Evolutionary conservation across 1,284 basidiomycete genomes (phyloP), one percentile per base, ranked within the genome.

Genomic region (Peniophora sp.): DNA sequence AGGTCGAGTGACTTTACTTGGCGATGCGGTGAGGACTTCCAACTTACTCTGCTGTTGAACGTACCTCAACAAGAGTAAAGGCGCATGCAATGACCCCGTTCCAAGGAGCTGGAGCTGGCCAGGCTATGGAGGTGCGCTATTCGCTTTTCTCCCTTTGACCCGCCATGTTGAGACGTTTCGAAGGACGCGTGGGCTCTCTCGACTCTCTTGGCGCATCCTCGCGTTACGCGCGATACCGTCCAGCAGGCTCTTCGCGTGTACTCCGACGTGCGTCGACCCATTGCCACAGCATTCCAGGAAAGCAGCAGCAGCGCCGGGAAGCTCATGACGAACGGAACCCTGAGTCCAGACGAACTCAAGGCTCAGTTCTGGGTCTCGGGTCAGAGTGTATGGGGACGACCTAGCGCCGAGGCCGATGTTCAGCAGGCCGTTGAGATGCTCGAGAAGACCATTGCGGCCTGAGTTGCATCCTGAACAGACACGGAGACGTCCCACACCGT

Each of bases 81-180:
- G 65, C 65, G 3, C 65, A 68, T 50, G 66, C 60, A 1, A 67
- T 67, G 65, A 56, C 59, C 3, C 65, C 65, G 1, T 61, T 65
- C 45, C 64, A 66, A 54, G 66, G 65, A 9, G 61, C 65, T 10
- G 66, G 65, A 1, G 66, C 66, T 1, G 66, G 66, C 1, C 65
- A 66, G 48, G 65, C 65, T 2, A 65, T 68, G 35, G 66, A 68
- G 56, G 66, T 64, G 46, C 6, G 43, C n/a, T 14, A 3, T 39
- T 34, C 16, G 19, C 10, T 41, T 41, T 16, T 20, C 19, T 41
- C 19, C 5, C n/a, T 8, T 41, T 17, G 16, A 16, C 34, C n/a
- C n/a, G 10, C 10, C 34, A 10, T 36, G 34, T 36, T 36, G 10
- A 36, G n/a, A 36, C n/a, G 10, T n/a, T 10, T 36, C n/a, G 16